A percentile compares a stretch with the other conserved stretches of the same genome.
Evolutionary conservation across 1,139 yeast species (phyloP).

Genomic region (Geotrichum fermentans): DNA sequence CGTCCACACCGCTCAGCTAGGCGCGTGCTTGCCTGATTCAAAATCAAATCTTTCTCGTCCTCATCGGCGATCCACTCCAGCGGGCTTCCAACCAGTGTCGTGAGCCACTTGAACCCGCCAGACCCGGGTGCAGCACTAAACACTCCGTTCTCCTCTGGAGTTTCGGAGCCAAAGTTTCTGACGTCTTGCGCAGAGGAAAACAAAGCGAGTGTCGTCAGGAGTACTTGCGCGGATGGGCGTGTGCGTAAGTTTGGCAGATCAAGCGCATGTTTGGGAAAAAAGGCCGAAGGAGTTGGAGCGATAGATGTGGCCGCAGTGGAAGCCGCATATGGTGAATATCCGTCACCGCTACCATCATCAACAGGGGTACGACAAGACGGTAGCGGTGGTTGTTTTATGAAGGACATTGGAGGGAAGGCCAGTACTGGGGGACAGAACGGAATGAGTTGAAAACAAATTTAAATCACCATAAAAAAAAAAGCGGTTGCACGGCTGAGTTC

Average conservation of each 20-base stretch:
- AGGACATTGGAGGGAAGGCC: too few relatives aligned
- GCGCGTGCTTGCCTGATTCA: conserved; percentile 55
- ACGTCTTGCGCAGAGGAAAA: conserved; percentile 45
- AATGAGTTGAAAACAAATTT: too few relatives aligned
- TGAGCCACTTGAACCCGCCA: conserved; percentile 55
- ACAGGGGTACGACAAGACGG: too few relatives aligned
- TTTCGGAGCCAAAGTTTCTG: conserved; percentile 48
- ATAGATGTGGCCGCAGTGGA: background rate
- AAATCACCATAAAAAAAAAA: too few relatives aligned
- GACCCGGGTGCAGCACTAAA: conserved; percentile 21
- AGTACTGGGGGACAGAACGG: too few relatives aligned
- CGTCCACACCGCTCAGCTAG: conserved; percentile 83
- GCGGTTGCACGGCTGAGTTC: too few relatives aligned
- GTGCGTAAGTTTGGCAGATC: conserved; percentile 58
- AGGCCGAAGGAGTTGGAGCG: background rate
- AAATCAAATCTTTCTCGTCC: conserved; percentile 43
- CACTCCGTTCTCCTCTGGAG: conserved; percentile 34
- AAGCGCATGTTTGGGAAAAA: conserved; percentile 43
- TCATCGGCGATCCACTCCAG: conserved; percentile 47
- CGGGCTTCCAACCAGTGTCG: conserved; percentile 56
- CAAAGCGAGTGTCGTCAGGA: conserved; percentile 46
- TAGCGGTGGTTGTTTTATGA: too few relatives aligned
- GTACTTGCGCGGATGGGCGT: conserved; percentile 48
- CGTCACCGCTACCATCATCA: too few relatives aligned
- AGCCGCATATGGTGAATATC: too few relatives aligned